phyloP scores from a whole-genome alignment of 2,329 filamentous ascomycete species.

The Tolypocladium guangdongense region DNA sequence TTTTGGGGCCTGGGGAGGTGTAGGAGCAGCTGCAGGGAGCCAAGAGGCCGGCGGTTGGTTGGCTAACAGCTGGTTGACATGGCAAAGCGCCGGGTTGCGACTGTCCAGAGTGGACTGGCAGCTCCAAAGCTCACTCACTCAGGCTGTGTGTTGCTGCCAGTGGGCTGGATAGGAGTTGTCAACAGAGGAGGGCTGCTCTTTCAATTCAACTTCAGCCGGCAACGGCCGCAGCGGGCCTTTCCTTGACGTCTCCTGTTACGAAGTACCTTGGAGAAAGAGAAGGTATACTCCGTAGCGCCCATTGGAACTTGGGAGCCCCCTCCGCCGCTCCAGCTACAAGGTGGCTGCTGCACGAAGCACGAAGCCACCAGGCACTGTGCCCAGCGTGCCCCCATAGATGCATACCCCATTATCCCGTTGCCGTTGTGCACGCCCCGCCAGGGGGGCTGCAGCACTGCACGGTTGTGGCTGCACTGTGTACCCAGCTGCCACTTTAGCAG shows the following conservation, averaged over 20 bases:
- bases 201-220: not conserved
- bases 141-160: not conserved
- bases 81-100: not conserved
- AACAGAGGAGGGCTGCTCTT: not conserved
- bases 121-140: not conserved
- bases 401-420: not conserved
- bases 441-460: not conserved
- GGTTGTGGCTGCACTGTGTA: not conserved
- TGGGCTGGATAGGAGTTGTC: not conserved
- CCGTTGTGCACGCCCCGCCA: not conserved
- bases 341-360: no score
- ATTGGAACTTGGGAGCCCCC: no score
- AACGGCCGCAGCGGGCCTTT: no score
- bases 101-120: not conserved
- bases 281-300: no score
- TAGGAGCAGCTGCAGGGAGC: not conserved
- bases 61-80: not conserved
- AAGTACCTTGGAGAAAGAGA: no score
- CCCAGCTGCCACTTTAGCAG: not conserved
- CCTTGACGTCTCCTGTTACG: no score
- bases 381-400: not conserved
- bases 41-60: no score
- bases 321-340: no score
- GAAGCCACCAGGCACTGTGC: no score
- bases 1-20: not conserved